Evolutionary conservation across 106 monocot genomes (phyloP), one percentile per base, ranked within the genome.

Genomic region (Apostasia shenzhenica): DNA sequence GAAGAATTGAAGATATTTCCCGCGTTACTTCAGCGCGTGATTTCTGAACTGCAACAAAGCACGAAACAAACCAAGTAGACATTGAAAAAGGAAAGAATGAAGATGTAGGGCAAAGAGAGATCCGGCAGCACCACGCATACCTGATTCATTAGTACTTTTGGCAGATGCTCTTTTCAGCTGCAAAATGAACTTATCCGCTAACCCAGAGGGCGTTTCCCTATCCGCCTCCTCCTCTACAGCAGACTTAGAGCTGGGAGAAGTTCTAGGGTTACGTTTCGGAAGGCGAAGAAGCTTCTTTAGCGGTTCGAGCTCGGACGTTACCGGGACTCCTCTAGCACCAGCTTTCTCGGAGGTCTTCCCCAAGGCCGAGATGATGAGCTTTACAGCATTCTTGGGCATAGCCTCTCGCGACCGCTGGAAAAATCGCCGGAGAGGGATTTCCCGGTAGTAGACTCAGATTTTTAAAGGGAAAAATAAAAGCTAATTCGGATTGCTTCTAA

Each of bases 1-100:
- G 65, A 65, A 65, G 41, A 38, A 65, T 65, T 6, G 48, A 65
- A 65, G 65, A 65, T 1, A 65, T 65, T 43, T 14, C 65, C 48
- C 48, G 11, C 48, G 65, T 12, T 65, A 65, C 48, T 65, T 49
- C 48, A 2, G 48, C 48, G 2, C 48, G 48, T 47, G 65, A 65
- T 48, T 65, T 48, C 65, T 48, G 48, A 14, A 14, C 65, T 65
- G 65, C 26, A 65, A 49, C 48, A 14, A 65, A 65, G 5, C 48
- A 49, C 43, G 26, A 65, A 3, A 45, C 38, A 7, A 65, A 49
- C 65, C 47, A 37, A 1, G 1, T 1, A 2, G 4, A 37, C 14
- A 12, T 26, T 48, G 45, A 14, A 2, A 14, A 0, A 13, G 48
- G 48, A 64, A 7, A 49, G 8, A 39, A 44, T 1, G 4, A 65